These are phyloP conservation scores for Castanea mollissima DNA, from an alignment of 306 rosid species.

Conservation along the genomic window DNA sequence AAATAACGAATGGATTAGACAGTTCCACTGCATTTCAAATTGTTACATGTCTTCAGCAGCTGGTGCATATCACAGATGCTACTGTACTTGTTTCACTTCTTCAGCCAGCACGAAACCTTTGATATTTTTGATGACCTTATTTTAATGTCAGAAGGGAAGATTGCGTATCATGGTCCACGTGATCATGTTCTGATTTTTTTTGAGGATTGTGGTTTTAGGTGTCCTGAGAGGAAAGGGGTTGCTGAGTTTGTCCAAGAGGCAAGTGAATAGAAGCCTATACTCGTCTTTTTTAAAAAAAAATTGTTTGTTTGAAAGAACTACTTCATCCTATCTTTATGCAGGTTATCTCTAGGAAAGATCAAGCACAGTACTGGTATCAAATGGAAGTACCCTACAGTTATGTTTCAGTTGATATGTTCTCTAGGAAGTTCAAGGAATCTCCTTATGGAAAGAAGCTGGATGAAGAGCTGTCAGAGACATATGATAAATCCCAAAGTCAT, in stretches of 20 bases:
- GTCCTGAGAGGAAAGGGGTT: slow-evolving; percentile 49
- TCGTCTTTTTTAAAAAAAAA: background rate
- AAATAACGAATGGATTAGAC: too few relatives aligned
- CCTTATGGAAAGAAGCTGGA: slow-evolving; percentile 32
- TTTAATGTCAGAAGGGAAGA: too few relatives aligned
- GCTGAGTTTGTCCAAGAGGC: slow-evolving; percentile 11
- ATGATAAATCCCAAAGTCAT: slow-evolving; percentile 20
- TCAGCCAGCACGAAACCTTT: too few relatives aligned
- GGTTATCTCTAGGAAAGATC: slow-evolving; percentile 34
- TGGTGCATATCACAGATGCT: too few relatives aligned
- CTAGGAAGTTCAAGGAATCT: slow-evolving; percentile 31
- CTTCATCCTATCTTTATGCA: background rate
- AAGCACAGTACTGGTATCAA: slow-evolving; percentile 38
- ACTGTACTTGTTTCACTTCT: too few relatives aligned
- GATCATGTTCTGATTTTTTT: slow-evolving; percentile 32
- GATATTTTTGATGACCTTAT: too few relatives aligned
- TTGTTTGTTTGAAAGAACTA: background rate
- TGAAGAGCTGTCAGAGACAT: slow-evolving; percentile 21
- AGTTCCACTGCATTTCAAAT: too few relatives aligned
- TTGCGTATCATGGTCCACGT: too few relatives aligned
- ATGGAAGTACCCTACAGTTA: slow-evolving; percentile 17
- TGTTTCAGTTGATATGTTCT: slow-evolving; percentile 28
- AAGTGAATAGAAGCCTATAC: background rate
- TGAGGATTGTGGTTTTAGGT: slow-evolving; percentile 43
- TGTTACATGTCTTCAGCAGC: too few relatives aligned